These are phyloP conservation scores for Phanerodontia chrysosporium DNA, from an alignment of 768 basidiomycete genomes.

Conservation along the genomic window DNA sequence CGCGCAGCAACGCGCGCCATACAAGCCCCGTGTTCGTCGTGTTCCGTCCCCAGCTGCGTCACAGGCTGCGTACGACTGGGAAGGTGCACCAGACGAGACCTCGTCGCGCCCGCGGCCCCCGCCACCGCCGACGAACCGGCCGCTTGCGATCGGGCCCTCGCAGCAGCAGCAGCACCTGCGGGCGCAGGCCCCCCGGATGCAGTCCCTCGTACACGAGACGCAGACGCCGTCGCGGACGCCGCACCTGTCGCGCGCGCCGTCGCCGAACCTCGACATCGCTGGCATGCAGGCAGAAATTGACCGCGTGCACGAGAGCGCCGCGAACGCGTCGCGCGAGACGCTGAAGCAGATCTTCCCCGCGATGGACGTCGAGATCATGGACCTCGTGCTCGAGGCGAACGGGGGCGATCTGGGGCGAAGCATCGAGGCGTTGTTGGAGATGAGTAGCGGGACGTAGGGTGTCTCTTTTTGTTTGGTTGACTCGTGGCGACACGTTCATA, in stretches of 20 bases:
- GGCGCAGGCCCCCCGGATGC: constrained; percentile 25
- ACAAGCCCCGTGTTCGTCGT: constrained; percentile 66
- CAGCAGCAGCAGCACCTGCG: constrained; percentile 25
- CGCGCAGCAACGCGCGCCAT: constrained; percentile 54
- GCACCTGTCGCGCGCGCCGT: constrained; percentile 65
- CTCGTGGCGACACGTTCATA: background rate
- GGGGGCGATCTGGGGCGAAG: constrained; percentile 85
- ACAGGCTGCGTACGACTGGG: constrained; percentile 28
- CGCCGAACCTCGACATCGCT: constrained; percentile 62
- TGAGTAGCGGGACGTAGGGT: constrained; percentile 36
- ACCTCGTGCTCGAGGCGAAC: constrained; percentile 88
- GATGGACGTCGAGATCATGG: constrained; percentile 78
- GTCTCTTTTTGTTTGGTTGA: background rate
- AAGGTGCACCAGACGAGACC: constrained; percentile 39
- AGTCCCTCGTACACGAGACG: constrained; percentile 15
- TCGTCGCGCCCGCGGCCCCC: constrained; percentile 36
- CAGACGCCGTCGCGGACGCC: constrained; percentile 14
- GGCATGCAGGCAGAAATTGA: constrained; percentile 78
- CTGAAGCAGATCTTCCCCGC: constrained; percentile 85
- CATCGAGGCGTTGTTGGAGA: constrained; percentile 82
- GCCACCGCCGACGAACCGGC: constrained; percentile 39
- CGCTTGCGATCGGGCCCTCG: constrained; percentile 47
- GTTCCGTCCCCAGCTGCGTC: constrained; percentile 15
- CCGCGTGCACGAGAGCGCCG: constrained; percentile 67
- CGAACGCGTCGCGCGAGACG: constrained; percentile 68